These are phyloP conservation scores for Puccinia hordei DNA, from an alignment of 1,284 basidiomycete species.

Conservation along the genomic window DNA sequence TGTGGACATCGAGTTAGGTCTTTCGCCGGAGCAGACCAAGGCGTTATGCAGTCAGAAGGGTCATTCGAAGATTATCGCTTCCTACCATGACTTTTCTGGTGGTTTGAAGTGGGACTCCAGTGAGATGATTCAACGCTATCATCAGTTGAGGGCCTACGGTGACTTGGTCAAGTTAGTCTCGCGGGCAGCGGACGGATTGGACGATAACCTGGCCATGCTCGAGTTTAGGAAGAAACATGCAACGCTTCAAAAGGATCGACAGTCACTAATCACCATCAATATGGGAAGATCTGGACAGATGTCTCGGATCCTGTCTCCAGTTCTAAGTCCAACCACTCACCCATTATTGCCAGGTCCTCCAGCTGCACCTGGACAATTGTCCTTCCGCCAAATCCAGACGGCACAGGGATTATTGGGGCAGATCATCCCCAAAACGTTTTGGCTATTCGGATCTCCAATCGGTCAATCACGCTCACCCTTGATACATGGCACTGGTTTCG, in stretches of 20 bases:
- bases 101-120: conserved; percentile 77
- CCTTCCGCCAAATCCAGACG: conserved; percentile 79
- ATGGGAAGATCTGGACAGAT: conserved; percentile 87
- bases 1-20: conserved; percentile 84
- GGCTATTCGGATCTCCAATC: conserved; percentile 87
- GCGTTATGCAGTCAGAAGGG: conserved; percentile 71
- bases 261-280: conserved; percentile 90
- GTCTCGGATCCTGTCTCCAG: conserved; percentile 80
- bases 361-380: conserved; percentile 89
- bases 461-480: conserved; percentile 85
- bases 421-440: conserved; percentile 72
- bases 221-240: conserved; percentile 66
- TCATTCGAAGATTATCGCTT: conserved; percentile 78
- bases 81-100: conserved; percentile 92
- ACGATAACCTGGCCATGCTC: conserved; percentile 80
- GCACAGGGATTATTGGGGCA: conserved; percentile 79
- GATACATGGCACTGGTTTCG: conserved; percentile 87
- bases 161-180: conserved; percentile 92
- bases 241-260: conserved; percentile 59
- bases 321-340: conserved; percentile 88
- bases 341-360: conserved; percentile 72
- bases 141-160: conserved; percentile 61
- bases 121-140: conserved; percentile 66
- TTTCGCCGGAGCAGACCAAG: conserved; percentile 69
- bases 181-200: conserved; percentile 69